These are phyloP conservation scores for Yarrowia sp. DNA, from an alignment of 805 yeast species.

Conservation along the genomic window DNA sequence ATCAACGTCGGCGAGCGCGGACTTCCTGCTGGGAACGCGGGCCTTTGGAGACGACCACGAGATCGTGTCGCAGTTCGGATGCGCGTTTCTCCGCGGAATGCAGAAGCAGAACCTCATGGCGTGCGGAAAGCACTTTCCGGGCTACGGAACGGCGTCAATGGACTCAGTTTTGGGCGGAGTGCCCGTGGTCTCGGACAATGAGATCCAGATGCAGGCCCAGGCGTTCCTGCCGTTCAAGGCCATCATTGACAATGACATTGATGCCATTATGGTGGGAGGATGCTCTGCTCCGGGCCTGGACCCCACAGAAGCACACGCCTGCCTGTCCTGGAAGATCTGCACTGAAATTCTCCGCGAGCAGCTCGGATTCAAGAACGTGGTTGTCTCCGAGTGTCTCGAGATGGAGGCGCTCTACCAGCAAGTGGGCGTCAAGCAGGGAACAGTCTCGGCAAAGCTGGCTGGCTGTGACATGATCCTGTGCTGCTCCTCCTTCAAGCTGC, in stretches of 20 bases:
- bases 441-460: constrained; percentile 58
- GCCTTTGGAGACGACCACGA: constrained; percentile 14
- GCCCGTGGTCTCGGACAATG: constrained; percentile 44
- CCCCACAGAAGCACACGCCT: constrained; percentile 62
- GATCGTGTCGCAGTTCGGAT: constrained; percentile 33
- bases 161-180: constrained; percentile 58
- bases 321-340: constrained; percentile 54
- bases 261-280: constrained; percentile 51
- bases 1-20: constrained; percentile 48
- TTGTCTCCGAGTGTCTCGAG: constrained; percentile 59
- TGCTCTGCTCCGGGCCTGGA: constrained; percentile 62
- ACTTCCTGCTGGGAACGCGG: constrained; percentile 45
- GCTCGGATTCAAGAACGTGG: constrained; percentile 55
- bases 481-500: constrained; percentile 54
- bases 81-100: constrained; percentile 55
- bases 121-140: constrained; percentile 66
- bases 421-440: constrained; percentile 68
- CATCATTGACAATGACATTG: neutral
- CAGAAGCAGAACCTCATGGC: constrained; percentile 53
- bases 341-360: constrained; percentile 52
- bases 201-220: constrained; percentile 8
- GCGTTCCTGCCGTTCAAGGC: constrained; percentile 8
- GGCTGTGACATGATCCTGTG: constrained; percentile 65
- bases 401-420: constrained; percentile 61
- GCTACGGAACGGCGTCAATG: constrained; percentile 60